phyloP scores from a whole-genome alignment of 805 yeast genomes.

The Metschnikowia chrysomelidarum region DNA sequence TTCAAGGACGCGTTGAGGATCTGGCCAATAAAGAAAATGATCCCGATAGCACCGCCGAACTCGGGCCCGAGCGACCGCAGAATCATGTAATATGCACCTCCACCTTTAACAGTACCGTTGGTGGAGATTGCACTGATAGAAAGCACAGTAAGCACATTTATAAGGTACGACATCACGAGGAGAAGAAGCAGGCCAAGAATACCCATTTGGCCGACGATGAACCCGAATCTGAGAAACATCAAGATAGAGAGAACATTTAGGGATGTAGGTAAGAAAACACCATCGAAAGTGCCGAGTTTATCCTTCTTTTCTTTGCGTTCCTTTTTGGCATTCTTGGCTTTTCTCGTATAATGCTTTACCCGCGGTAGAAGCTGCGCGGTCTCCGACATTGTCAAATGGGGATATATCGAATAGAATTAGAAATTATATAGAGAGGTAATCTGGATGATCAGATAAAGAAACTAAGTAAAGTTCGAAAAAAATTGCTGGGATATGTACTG shows the following conservation, averaged over 20 bases:
- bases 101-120: constrained; percentile 95
- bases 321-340: background rate
- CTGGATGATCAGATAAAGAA: no score
- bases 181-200: constrained; percentile 70
- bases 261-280: constrained; percentile 92
- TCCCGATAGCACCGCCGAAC: constrained; percentile 96
- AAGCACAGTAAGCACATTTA: constrained; percentile 80
- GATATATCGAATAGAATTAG: no score
- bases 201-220: constrained; percentile 93
- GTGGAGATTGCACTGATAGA: constrained; percentile 96
- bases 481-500: no score
- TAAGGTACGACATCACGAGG: constrained; percentile 69
- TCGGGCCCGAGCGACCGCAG: constrained; percentile 95
- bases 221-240: constrained; percentile 95
- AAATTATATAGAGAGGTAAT: no score
- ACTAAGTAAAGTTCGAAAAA: no score
- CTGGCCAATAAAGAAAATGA: constrained; percentile 93
- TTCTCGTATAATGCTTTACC: background rate
- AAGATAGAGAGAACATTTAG: constrained; percentile 89
- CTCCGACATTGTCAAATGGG: constrained; percentile 18
- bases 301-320: background rate
- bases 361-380: constrained; percentile 20
- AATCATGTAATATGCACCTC: constrained; percentile 98
- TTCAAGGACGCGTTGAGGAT: constrained; percentile 88
- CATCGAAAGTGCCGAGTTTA: constrained; percentile 79